Evolutionary conservation across 192 early-diverging fungal species (phyloP), one percentile per base, ranked within the genome.

Genomic region (Allomyces javanicus): DNA sequence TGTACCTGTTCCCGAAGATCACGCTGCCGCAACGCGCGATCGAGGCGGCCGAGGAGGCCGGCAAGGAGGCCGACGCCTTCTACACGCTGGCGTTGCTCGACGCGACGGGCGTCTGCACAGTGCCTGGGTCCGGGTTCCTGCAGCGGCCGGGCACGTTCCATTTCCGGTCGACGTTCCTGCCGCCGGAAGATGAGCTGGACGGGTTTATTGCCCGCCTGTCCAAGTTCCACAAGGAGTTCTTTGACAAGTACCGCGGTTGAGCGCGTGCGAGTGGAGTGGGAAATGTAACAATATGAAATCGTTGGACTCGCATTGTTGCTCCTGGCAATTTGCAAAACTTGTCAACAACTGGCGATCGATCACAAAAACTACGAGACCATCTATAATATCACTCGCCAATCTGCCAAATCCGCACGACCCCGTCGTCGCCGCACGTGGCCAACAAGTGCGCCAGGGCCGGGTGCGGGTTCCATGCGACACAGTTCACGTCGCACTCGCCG

Each of bases 141-240:
- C 96, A 98, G 79, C 80, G 81, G 50, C 77, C 83, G 3, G 87
- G 85, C 24, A 98, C 92, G 7, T 93, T 79, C 75, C 96, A 98
- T 76, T 96, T 98, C 84, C 83, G 96, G 68, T 89, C 87, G 66
- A 96, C 96, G 10, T 98, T 98, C 79, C 73, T 98, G 75, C 93
- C 96, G 23, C 90, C 87, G 11, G 92, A 94, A 74, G 78, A 93
- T 44, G 75, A 92, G 40, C 91, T 98, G 86, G 93, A 93, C 62
- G 83, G 75, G 40, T 95, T 98, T 68, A 93, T 92, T 67, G 69
- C 67, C 24, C 78, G 76, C 61, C 78, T 98, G 64, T 73, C 77
- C 67, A 74, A 72, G 33, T 98, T 98, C 79, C 93, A 98, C 66
- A 67, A 77, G 43, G 72, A 70, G n/a, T 89, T 97, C 67, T 78